Base-by-base conservation (phyloP, 2,329 filamentous ascomycete species). In the Aspergillus piperis region DNA sequence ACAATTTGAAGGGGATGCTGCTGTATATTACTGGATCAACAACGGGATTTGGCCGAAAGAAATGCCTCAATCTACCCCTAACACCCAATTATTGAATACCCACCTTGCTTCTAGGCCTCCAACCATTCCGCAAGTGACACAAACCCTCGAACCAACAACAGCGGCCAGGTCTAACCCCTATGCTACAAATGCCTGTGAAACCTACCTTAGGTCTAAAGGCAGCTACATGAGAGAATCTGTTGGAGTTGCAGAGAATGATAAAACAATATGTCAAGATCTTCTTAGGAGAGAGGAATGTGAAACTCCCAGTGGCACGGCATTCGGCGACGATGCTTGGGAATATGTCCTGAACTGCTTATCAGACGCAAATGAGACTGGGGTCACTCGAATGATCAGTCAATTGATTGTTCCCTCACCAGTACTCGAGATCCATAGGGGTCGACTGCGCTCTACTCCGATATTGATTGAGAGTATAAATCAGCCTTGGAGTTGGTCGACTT, bases 281-380 rank as follows among this genome's bases (percentile, higher is more conserved):
- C 4, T 23, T 2, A 6, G 7, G 15, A 23, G 10, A 13, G 10
- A 13, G 0, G 10, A 0, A 4, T 44, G 3, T 44, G 17, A 13
- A 11, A 21, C 8, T 6, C 41, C 41, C 17, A 44, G 7, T 5
- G 17, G 17, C 10, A 44, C 17, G 11, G 17, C 8, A 21, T 13
- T 21, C 11, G 41, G 13, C 4, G 4, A 21, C 3, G 1, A 44
- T 11, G 1, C 17, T 13, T 6, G 2, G 0, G 17, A 13, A 2
- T 44, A 44, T 44, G 15, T 44, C 5, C 17, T 3, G 8, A 21
- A 21, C 2, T 2, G 3, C 1, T 5, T 42, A 1, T 10, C 10
- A 44, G 1, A 36, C 5, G 32, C 4, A 13, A 44, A 44, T 7
- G 19, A 23, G 13, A 44, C 2, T 1, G 17, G 17, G 5, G 8